These are phyloP conservation scores for Myrmaecium sp. DNA, from an alignment of 2,329 filamentous ascomycete species.

Conservation along the genomic window DNA sequence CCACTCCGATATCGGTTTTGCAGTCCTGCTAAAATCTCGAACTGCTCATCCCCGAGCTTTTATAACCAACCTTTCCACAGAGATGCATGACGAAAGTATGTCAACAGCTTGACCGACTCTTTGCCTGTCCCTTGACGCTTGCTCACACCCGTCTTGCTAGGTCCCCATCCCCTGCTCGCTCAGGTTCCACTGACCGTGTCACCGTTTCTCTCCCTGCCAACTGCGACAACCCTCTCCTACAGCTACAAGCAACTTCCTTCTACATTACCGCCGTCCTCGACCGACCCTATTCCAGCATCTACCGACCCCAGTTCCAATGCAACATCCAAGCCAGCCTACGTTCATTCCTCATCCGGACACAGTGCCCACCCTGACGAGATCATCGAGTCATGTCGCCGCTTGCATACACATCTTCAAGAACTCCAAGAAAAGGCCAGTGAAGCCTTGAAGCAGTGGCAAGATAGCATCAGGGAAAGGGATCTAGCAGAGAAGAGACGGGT, in stretches of 20 bases:
- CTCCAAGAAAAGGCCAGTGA: slow-evolving; percentile 50
- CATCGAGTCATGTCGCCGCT: slow-evolving; percentile 58
- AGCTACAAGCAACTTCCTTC: slow-evolving; percentile 85
- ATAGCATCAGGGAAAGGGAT: slow-evolving; percentile 45
- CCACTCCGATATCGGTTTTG: no score
- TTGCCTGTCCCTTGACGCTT: no score
- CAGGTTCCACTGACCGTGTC: slow-evolving; percentile 90
- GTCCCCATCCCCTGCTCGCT: slow-evolving; percentile 69
- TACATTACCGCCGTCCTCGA: slow-evolving; percentile 59
- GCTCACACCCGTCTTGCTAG: no score
- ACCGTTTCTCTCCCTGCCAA: slow-evolving; percentile 80
- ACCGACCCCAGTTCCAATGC: slow-evolving; percentile 44
- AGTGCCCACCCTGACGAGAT: slow-evolving; percentile 80
- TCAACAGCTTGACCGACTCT: no score
- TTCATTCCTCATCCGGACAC: slow-evolving; percentile 58
- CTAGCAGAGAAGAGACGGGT: slow-evolving; percentile 64
- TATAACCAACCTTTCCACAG: no score
- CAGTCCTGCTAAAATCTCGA: no score
- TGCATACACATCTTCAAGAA: slow-evolving; percentile 58
- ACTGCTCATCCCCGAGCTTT: no score
- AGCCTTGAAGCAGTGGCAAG: slow-evolving; percentile 54
- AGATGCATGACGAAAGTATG: no score
- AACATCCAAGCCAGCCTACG: slow-evolving; percentile 37
- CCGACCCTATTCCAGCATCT: slow-evolving; percentile 33
- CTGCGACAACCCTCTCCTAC: slow-evolving; percentile 82